Conservation (phyloP, 345 rosid species). For the Trapa bicornis region DNA sequence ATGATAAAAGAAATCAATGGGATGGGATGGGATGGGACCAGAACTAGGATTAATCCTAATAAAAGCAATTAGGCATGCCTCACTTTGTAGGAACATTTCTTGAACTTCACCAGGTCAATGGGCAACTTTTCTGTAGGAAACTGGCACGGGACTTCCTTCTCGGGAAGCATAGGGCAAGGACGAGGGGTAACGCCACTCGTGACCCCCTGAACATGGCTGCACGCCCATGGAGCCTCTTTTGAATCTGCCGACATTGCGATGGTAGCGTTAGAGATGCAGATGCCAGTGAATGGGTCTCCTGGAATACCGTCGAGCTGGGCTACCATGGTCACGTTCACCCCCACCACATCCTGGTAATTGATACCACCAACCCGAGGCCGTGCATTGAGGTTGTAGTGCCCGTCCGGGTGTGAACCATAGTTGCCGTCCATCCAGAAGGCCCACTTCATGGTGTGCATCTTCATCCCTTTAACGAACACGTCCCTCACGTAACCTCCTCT, state of each 20-base stretch:
- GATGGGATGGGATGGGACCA: background rate
- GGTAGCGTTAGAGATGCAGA: constrained; percentile 60
- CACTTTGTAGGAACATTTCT: constrained; percentile 35
- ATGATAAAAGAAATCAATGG: background rate
- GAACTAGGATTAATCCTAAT: too few relatives aligned
- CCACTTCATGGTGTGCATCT: constrained; percentile 70
- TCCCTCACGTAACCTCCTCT: constrained; percentile 62
- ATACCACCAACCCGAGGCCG: constrained; percentile 45
- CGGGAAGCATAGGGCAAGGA: constrained; percentile 40
- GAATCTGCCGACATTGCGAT: constrained; percentile 42
- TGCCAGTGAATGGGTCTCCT: constrained; percentile 46
- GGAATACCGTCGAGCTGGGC: constrained; percentile 57
- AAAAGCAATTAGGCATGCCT: constrained; percentile 9
- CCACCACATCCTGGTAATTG: constrained; percentile 52
- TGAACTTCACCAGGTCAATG: constrained; percentile 49
- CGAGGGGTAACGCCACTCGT: constrained; percentile 41
- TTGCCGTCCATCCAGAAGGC: constrained; percentile 71
- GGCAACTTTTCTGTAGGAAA: constrained; percentile 45
- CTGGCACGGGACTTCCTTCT: constrained; percentile 34
- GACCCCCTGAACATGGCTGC: constrained; percentile 42
- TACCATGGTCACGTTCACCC: constrained; percentile 53
- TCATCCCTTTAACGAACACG: constrained; percentile 42
- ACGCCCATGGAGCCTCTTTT: constrained; percentile 61
- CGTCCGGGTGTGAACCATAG: constrained; percentile 57
- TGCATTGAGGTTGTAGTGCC: constrained; percentile 57